Base-by-base conservation (phyloP, 2,329 filamentous ascomycete genomes). In the Pseudogymnoascus sp. region DNA sequence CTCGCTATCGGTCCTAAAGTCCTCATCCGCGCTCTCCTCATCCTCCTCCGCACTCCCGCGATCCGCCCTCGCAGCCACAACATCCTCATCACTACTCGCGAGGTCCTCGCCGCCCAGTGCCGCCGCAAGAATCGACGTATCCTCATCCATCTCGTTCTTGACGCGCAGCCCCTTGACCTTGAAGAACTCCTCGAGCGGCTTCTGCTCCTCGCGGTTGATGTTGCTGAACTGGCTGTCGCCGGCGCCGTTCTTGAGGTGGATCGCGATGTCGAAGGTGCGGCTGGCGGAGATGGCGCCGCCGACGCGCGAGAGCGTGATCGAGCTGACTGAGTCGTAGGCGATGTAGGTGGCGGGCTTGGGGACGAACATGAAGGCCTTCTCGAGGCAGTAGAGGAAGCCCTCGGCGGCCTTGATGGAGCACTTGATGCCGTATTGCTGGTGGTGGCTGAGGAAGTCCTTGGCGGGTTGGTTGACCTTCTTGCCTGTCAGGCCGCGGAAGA, bases 351-450 rank as follows among this genome's bases (percentile, higher is more conserved):
- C 93, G 1, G 95, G 95, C 79, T 99, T 99, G 33, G 95, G 95
- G 14, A 99, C 95, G 75, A 99, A 99, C 85, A 99, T 96, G 76
- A 99, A 96, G 6, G 93, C 93, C 78, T 97, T 97, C 77, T 99
- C 95, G 69, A 99, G 80, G 75, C 93, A 97, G 83, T 96, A 99
- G 61, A 99, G 81, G 73, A 96, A 93, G 65, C 96, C 95, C 78
- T 99, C 95, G 76, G 96, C 97, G 62, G 96, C 96, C 79, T 99
- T 99, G 85, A 99, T 97, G n/a, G 93, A 96, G 77, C 95, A 99
- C 79, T 99, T 99, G 77, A 99, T 96, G 64, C 95, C 95, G 69
- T 88, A 91, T 76, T 97, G 93, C 71, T 89, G 86, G 74, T 96
- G 92, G 78, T 97, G 95, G 69, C 90, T 85, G 73, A 88, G 83